Evolutionary conservation across 1,284 basidiomycete genomes (phyloP).

Genomic region (Quambalaria eucalypti): DNA sequence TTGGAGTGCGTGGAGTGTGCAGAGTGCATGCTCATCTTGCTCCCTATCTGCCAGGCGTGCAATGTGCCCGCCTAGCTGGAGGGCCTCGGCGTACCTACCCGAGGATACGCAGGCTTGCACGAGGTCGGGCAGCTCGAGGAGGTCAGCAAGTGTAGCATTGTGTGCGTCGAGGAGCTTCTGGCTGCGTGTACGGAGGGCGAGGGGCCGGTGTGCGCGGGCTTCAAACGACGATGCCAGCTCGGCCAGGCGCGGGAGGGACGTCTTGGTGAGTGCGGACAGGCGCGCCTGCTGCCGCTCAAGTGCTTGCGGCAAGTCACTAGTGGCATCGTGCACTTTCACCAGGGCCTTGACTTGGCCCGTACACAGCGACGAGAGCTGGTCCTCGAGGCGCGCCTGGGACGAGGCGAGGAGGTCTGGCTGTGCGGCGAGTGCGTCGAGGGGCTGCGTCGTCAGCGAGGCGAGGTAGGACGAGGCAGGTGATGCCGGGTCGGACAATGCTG

Average conservation of each 20-base stretch:
- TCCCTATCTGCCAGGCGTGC: not conserved
- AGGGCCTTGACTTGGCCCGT: constrained; percentile 3
- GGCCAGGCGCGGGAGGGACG: not conserved
- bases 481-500: not conserved
- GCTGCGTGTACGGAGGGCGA: not conserved
- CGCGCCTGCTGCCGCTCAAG: constrained; percentile 1
- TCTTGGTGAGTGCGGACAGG: not conserved
- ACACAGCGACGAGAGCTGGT: constrained; percentile 6
- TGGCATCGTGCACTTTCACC: constrained; percentile 3
- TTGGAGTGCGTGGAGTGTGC: not conserved
- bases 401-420: not conserved
- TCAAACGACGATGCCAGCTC: not conserved
- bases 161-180: constrained; percentile 2
- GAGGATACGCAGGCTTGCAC: not conserved
- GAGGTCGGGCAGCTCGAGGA: constrained; percentile 4
- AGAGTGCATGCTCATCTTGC: not conserved
- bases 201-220: not conserved
- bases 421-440: not conserved
- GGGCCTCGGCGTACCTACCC: constrained; percentile 2
- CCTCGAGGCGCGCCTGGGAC: not conserved
- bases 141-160: not conserved
- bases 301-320: not conserved
- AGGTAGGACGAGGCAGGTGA: not conserved
- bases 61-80: constrained; percentile 4
- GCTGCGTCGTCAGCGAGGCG: constrained; percentile 1